These are phyloP conservation scores for Neonectria coccinea DNA, from an alignment of 2,329 filamentous ascomycete genomes.

Conservation along the genomic window DNA sequence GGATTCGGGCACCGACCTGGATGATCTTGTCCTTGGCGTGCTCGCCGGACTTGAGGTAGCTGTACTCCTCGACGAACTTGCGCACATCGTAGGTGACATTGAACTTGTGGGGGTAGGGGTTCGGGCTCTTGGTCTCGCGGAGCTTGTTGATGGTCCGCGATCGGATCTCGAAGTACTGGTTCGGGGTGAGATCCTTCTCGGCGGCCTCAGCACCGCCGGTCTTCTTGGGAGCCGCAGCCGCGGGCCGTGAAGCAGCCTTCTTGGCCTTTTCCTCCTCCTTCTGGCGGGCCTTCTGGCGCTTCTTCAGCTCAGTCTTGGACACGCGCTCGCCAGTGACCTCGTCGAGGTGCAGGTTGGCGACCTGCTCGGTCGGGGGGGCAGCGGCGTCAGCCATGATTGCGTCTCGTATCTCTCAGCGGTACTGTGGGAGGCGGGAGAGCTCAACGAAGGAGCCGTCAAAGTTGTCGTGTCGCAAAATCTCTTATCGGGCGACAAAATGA, in stretches of 20 bases:
- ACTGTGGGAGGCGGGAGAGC: slow-evolving; percentile 20
- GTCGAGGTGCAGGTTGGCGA: slow-evolving; percentile 85
- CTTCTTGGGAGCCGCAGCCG: slow-evolving; percentile 69
- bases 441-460: slow-evolving; percentile 23
- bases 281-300: slow-evolving; percentile 90
- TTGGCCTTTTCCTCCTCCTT: slow-evolving; percentile 89
- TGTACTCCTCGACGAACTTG: slow-evolving; percentile 83
- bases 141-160: slow-evolving; percentile 75
- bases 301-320: slow-evolving; percentile 93
- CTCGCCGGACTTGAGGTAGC: slow-evolving; percentile 89
- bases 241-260: slow-evolving; percentile 82
- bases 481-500: slow-evolving; percentile 36
- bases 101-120: slow-evolving; percentile 88
- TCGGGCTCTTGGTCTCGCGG: slow-evolving; percentile 53
- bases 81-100: slow-evolving; percentile 84
- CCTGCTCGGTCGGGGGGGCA: slow-evolving; percentile 58
- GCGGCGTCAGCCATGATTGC: slow-evolving; percentile 50
- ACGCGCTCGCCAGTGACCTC: slow-evolving; percentile 91
- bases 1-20: slow-evolving; percentile 86
- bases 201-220: slow-evolving; percentile 68
- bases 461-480: slow-evolving; percentile 28
- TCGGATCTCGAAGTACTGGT: slow-evolving; percentile 94
- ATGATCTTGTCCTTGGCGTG: slow-evolving; percentile 79
- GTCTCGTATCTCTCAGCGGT: slow-evolving; percentile 31
- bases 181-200: slow-evolving; percentile 68